A percentile compares a stretch with the other conserved stretches of the same genome.
phyloP scores from a whole-genome alignment of 2,329 filamentous ascomycete species.

The Neoarthrinium moseri region DNA sequence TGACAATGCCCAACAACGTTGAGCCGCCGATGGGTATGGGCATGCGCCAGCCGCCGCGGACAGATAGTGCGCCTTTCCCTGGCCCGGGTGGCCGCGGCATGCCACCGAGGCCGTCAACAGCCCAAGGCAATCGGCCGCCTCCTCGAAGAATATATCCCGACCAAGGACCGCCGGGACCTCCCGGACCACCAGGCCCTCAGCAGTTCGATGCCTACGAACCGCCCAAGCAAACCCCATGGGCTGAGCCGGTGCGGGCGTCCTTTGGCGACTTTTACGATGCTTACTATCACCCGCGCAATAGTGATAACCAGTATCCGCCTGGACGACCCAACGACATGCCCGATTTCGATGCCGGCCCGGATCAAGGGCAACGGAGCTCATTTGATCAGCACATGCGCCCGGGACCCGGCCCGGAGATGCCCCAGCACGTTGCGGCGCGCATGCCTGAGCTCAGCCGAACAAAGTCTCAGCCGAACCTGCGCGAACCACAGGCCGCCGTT shows the following conservation, averaged over 20 bases:
- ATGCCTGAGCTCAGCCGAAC: slow-evolving; percentile 56
- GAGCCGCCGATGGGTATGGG: slow-evolving; percentile 35
- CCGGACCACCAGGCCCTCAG: slow-evolving; percentile 11
- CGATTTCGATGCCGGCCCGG: slow-evolving; percentile 40
- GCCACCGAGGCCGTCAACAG: slow-evolving; percentile 55
- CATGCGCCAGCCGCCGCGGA: slow-evolving; percentile 32
- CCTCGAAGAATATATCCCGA: slow-evolving; percentile 52
- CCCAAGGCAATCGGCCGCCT: slow-evolving; percentile 49
- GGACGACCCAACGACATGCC: slow-evolving; percentile 32
- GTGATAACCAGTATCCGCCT: slow-evolving; percentile 29
- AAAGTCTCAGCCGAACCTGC: slow-evolving; percentile 67
- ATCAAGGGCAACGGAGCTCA: slow-evolving; percentile 37
- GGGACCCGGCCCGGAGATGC: slow-evolving; percentile 30
- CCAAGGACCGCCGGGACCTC: slow-evolving; percentile 36
- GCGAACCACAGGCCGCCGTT: slow-evolving; percentile 63
- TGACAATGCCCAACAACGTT: slow-evolving; percentile 58
- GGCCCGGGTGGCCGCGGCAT: slow-evolving; percentile 42
- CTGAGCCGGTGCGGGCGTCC: slow-evolving; percentile 32
- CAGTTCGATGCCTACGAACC: slow-evolving; percentile 13
- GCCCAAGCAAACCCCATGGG: slow-evolving; percentile 33
- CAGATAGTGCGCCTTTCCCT: slow-evolving; percentile 46
- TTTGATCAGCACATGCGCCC: slow-evolving; percentile 49
- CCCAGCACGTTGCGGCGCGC: slow-evolving; percentile 49
- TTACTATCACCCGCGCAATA: slow-evolving; percentile 45
- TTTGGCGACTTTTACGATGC: slow-evolving; percentile 54